These are phyloP conservation scores for Vitellaria paradoxa DNA, from an alignment of 179 eudicot species.

Conservation along the genomic window DNA sequence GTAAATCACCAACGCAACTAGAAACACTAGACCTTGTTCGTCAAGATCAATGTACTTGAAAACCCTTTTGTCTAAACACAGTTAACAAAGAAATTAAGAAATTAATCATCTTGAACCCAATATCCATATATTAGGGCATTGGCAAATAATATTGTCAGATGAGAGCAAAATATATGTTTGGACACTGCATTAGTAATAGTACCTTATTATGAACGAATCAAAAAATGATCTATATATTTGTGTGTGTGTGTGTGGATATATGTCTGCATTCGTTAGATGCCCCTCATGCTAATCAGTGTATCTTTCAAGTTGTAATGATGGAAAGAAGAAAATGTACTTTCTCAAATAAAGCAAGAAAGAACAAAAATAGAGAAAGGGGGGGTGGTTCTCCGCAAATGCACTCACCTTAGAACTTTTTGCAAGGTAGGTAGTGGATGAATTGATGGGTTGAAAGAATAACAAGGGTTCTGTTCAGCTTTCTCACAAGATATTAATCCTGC, in stretches of 20 bases:
- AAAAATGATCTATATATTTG: too few species aligned
- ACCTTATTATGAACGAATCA: too few species aligned
- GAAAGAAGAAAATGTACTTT: not conserved
- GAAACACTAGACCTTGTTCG: not conserved
- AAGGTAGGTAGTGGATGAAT: conserved; percentile 21
- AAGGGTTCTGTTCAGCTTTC: conserved; percentile 36
- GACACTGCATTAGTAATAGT: too few species aligned
- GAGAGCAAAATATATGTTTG: too few species aligned
- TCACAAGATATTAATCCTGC: conserved; percentile 19
- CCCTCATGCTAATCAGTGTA: not conserved
- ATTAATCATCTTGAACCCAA: not conserved
- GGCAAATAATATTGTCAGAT: too few species aligned
- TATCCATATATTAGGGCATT: too few species aligned
- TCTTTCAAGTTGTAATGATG: conserved; percentile 16
- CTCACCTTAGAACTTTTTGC: conserved; percentile 21
- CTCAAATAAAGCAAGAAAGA: not conserved
- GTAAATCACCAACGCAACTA: too few species aligned
- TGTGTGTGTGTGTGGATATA: too few species aligned
- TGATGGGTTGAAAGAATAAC: conserved; percentile 34
- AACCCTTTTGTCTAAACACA: not conserved
- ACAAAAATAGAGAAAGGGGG: not conserved
- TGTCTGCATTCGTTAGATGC: conserved; percentile 10
- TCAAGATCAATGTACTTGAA: not conserved
- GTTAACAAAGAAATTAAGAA: not conserved
- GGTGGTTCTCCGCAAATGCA: not conserved